Base-by-base conservation (phyloP, 176 grass and related monocot species). In the Pharus latifolius region DNA sequence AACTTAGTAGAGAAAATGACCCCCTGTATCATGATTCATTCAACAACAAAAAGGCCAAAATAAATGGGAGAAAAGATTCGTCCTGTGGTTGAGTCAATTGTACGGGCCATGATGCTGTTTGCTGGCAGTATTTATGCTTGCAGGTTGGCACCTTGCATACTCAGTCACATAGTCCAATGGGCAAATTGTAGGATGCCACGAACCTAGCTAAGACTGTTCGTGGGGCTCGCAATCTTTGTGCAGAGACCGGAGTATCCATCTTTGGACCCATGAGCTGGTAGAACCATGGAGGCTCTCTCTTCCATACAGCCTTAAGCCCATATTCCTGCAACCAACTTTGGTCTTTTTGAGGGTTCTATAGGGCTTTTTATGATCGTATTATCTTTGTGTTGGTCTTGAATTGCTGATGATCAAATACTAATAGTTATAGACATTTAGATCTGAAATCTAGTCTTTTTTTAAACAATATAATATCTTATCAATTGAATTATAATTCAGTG, bases 141-240 rank as follows among this genome's bases (percentile, higher is more conserved):
- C 60, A 20, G 72, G 23, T 33, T 76, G 60, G 42, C 60, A 51
- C 7, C 60, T 30, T 24, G 29, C 18, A 1, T 15, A 16, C 38
- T 42, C 60, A 13, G 47, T 3, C 30, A 6, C 3, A 14, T 52
- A 3, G 55, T 9, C 10, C 34, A 23, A 38, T 41, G 29, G 72
- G 20, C 65, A 47, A n/a, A 63, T 10, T 37, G 55, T 40, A 40
- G 66, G 59, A 49, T 84, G 65, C 74, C 67, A 52, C 44, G 72
- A 76, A 37, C 34, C 45, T 68, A 69, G 8, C 46, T 43, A 68
- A 53, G 71, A 75, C 63, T 38, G 15, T 43, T 51, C 74, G 59
- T 49, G 74, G 74, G 50, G 51, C 43, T 67, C 14, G 74, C 50
- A 1, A 84, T 78, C 66, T 78, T 13, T 50, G 59, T 7, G 50